Evolutionary conservation across 352 stramenopile genomes (phyloP), one percentile per base, ranked within the genome.

Genomic region (Pythium pectinolyticum): DNA sequence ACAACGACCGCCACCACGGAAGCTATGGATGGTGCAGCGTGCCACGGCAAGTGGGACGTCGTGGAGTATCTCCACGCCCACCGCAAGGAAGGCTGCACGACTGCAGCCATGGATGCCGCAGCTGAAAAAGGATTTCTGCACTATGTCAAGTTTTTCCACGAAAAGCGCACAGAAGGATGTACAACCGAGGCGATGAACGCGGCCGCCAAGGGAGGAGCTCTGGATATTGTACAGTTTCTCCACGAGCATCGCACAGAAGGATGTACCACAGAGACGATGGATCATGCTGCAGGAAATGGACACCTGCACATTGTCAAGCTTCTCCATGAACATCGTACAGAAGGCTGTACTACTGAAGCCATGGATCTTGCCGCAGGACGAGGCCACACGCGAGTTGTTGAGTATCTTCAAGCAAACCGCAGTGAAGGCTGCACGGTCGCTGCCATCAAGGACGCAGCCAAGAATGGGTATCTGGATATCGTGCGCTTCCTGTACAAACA

Each of bases 81-180:
- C 15, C 30, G 24, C 10, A 37, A 2, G 3, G 24, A 37, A 2
- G 46, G 46, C 46, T 53, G 46, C 17, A 53, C 46, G 48, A 55
- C 48, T 5, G 28, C 19, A 3, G 30, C n/a, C 3, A 55, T 55
- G 48, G 48, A 55, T 30, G 48, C 48, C 19, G 48, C 48, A 17
- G 17, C 24, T 10, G 5, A 55, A 41, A 9, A 30, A 40, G 11
- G 39, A 43, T 19, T 30, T 55, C 2, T 7, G 41, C 7, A 7
- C 9, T 11, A 10, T 55, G 5, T 14, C 7, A 37, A n/a, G 30
- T 40, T 41, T 20, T 22, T 40, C 19, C n/a, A 43, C 30, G 2
- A 55, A n/a, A 14, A 53, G 19, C 48, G 48, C 1, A 43, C 32
- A 9, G 50, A 57, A 47, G 50, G 50, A n/a, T 46, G 50, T 22